Conservation (phyloP, 2,329 filamentous ascomycete species). For the Diaporthe citrichinensis region DNA sequence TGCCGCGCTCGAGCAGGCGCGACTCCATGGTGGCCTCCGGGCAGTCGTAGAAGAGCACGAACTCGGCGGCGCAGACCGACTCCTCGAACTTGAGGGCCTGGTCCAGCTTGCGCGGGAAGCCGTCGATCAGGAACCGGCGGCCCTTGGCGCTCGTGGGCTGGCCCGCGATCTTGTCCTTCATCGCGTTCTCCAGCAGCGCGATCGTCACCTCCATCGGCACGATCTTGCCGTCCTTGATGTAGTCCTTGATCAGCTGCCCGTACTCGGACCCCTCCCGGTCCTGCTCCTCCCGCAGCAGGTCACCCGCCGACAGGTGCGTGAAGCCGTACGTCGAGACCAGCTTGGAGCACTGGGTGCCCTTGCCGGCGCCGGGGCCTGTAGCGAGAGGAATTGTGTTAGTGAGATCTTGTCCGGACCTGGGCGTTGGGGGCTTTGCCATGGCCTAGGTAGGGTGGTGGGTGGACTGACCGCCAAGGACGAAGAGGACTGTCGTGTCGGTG, state of each 20-base stretch:
- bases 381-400: neutral
- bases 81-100: conserved; percentile 96
- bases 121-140: conserved; percentile 82
- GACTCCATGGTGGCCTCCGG: conserved; percentile 90
- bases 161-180: conserved; percentile 77
- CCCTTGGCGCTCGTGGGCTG: conserved; percentile 58
- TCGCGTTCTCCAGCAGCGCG: conserved; percentile 92
- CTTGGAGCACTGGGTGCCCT: conserved; percentile 94
- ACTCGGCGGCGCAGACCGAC: conserved; percentile 83
- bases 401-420: neutral
- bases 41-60: conserved; percentile 96
- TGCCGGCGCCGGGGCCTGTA: conserved; percentile 88
- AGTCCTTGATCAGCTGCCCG: conserved; percentile 90
- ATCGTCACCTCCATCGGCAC: conserved; percentile 99
- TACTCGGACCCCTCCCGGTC: conserved; percentile 88
- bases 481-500: conserved; percentile 43
- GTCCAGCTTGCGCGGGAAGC: conserved; percentile 97
- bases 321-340: conserved; percentile 92
- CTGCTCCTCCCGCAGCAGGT: conserved; percentile 94
- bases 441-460: no score
- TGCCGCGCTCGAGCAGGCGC: conserved; percentile 87
- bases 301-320: conserved; percentile 92
- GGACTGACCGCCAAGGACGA: conserved; percentile 41
- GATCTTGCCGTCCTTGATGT: conserved; percentile 95
- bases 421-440: neutral